Evolutionary conservation across 1,284 basidiomycete genomes (phyloP), one percentile per base, ranked within the genome.

Genomic region (Malassezia globosa): DNA sequence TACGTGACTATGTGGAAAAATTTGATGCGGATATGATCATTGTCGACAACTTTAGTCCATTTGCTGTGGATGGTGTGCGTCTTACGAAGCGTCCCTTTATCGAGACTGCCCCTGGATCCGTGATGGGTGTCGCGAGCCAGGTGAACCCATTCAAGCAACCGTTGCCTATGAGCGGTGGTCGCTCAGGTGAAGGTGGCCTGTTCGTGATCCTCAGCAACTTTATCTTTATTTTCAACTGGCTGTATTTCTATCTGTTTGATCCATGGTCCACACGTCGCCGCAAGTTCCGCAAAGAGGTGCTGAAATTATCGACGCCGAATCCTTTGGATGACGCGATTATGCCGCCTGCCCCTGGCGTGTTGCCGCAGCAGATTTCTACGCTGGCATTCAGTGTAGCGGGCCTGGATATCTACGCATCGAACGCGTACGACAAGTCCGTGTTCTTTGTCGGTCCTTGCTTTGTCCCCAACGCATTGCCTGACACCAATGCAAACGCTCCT

Each of bases 31-130:
- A 61, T 29, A 50, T 61, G 54, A 43, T 59, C 22, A 55, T 54
- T 18, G 59, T 59, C n/a, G 60, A 63, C 33, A 54, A 50, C 13
- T 55, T 63, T 8, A 61, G 59, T 4, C 59, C 60, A 6, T 52
- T 50, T n/a, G 48, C 60, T 14, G 51, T 63, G 16, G 56, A 55
- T 22, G 60, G 59, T 10, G 48, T 49, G 14, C 59, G 60, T 13
- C 51, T 63, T 36, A 59, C 54, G 5, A 54, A 55, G 5, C 43
- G 60, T 7, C 51, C 51, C 1, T 63, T 49, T 16, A 49, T 49
- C 21, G 41, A 46, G 41, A 56, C 58, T 31, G 56, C 56, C 19
- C 58, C 59, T 5, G 56, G 58, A 3, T 54, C 59, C 13, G 54
- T 52, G 36, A 54, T 51, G 8, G 54, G 56, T 16, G 55, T 54